Evolutionary conservation across 2,329 filamentous ascomycete species (phyloP), one percentile per base, ranked within the genome.

Genomic region (Aspergillus flavus): DNA sequence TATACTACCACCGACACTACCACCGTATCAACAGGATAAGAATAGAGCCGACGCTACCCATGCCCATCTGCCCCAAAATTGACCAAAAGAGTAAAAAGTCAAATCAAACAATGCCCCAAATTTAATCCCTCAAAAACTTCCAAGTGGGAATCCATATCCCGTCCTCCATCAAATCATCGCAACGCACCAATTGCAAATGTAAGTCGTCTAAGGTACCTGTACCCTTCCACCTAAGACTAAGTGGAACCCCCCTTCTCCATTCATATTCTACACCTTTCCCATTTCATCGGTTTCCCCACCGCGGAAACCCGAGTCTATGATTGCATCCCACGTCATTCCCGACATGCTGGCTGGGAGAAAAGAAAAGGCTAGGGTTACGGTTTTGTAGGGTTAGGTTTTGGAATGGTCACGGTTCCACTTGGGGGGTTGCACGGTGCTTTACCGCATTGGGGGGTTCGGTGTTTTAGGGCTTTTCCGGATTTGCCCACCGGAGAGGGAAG

Each of bases 391-490:
- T 53, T 53, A 58, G 36, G 60, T 45, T 57, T 58, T 16, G 34
- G 16, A 28, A 21, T 48, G 58, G 58, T 60, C 58, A 60, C 58
- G 58, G 58, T 55, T 28, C 46, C 57, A 58, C 57, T 19, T 28
- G 4, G 26, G 43, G 21, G 14, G 41, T 12, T 28, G 39, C 21
- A 50, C 57, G n/a, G 19, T 34, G 39, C 26, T 53, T 52, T 21
- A 21, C 52, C 6, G 14, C 5, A 66, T 63, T 36, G 69, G 66
- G 55, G 16, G 21, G 54, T 9, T 68, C 70, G 66, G 71, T 72
- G 71, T 62, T 71, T 52, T 62, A 55, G 50, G 64, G 58, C 61
- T 64, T 68, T 60, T 54, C 66, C 61, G 63, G 64, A 72, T 68
- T 65, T 65, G 68, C 61, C 66, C 69, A 67, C 72, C 68, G 68